Conservation (phyloP, 2,329 filamentous ascomycete species). For the Polychaeton citri region DNA sequence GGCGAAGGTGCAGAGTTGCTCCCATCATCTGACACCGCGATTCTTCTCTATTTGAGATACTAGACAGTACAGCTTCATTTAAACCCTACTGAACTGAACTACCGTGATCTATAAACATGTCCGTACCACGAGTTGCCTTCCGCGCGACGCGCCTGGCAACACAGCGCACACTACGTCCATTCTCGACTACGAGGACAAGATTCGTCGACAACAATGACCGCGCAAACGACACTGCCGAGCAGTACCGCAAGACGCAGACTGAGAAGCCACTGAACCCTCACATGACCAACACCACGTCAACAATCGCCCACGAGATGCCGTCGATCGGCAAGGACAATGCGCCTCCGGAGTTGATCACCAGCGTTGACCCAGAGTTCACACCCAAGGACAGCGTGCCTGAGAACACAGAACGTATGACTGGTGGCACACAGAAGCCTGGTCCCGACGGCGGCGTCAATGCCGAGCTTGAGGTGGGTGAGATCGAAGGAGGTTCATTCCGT, state of each 20-base stretch:
- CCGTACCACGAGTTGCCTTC: constrained; percentile 29
- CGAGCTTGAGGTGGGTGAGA: constrained; percentile 72
- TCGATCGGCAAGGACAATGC: constrained; percentile 42
- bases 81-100: too few species aligned
- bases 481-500: constrained; percentile 73
- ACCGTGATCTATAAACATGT: too few species aligned
- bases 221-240: constrained; percentile 38
- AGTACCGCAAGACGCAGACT: constrained; percentile 43
- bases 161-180: constrained; percentile 20
- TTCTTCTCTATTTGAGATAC: too few species aligned
- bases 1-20: too few species aligned
- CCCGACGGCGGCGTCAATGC: constrained; percentile 36
- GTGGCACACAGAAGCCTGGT: constrained; percentile 43
- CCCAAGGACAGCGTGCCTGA: constrained; percentile 48
- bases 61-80: too few species aligned
- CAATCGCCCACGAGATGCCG: constrained; percentile 50
- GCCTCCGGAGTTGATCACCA: constrained; percentile 48
- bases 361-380: constrained; percentile 41
- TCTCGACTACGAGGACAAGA: constrained; percentile 25
- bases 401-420: constrained; percentile 53
- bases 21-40: too few species aligned
- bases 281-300: constrained; percentile 51
- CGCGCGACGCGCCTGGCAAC: constrained; percentile 31
- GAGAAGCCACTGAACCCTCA: constrained; percentile 47
- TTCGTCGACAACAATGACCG: constrained; percentile 34